Percentiles rank a stretch among this genome's conserved stretches.
phyloP scores from a whole-genome alignment of 2,329 filamentous ascomycete genomes.

The Cladosporium halotolerans region DNA sequence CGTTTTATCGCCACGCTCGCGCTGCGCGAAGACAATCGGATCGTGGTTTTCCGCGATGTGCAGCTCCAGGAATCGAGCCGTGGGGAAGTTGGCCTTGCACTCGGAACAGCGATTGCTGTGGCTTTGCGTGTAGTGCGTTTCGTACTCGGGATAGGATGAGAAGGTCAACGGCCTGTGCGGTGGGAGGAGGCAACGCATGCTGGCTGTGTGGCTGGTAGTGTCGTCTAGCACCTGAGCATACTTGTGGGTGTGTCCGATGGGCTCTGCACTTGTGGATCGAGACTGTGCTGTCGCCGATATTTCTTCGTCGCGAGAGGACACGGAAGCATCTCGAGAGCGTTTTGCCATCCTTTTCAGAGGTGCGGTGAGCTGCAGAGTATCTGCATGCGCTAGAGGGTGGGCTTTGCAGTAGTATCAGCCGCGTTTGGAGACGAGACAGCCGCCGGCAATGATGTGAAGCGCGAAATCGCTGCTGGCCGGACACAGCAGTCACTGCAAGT shows the following conservation, averaged over 20 bases:
- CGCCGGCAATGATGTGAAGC: neutral
- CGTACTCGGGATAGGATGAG: slow-evolving; percentile 70
- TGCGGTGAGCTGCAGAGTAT: slow-evolving; percentile 14
- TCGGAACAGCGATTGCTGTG: slow-evolving; percentile 81
- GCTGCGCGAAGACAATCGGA: slow-evolving; percentile 63
- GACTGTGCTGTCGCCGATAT: slow-evolving; percentile 13
- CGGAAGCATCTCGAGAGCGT: slow-evolving; percentile 50
- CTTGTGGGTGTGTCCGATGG: slow-evolving; percentile 31
- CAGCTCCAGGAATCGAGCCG: slow-evolving; percentile 68
- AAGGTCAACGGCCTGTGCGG: slow-evolving; percentile 72
- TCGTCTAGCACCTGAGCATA: slow-evolving; percentile 50
- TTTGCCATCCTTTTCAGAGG: slow-evolving; percentile 47
- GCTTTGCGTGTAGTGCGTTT: slow-evolving; percentile 73
- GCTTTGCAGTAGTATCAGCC: slow-evolving; percentile 2
- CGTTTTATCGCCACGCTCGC: slow-evolving; percentile 81
- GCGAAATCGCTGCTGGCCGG: too few species aligned
- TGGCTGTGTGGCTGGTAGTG: slow-evolving; percentile 28
- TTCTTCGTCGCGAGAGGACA: slow-evolving; percentile 28
- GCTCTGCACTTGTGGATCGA: slow-evolving; percentile 17
- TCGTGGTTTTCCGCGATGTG: slow-evolving; percentile 94
- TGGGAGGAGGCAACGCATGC: slow-evolving; percentile 76
- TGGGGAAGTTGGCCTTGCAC: slow-evolving; percentile 84
- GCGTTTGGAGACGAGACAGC: neutral
- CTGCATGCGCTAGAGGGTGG: slow-evolving; percentile 11
- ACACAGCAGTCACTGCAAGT: too few species aligned